Evolutionary conservation across 2,329 filamentous ascomycete genomes (phyloP).

Genomic region (Xylaria sp.): DNA sequence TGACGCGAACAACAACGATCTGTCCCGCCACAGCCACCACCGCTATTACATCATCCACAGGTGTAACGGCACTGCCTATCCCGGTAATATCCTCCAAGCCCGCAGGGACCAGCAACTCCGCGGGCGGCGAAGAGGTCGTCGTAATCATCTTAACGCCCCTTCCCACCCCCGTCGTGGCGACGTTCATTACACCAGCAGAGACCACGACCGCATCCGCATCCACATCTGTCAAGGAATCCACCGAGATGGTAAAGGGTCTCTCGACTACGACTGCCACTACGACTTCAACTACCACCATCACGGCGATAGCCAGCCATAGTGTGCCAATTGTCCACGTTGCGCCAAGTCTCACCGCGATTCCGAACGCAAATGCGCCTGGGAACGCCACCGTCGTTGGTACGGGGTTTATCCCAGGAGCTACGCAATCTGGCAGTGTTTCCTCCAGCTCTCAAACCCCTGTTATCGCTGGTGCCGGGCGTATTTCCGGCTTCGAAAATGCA

Average conservation of each 20-base stretch:
- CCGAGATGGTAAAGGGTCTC: not conserved
- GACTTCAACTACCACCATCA: constrained; percentile 11
- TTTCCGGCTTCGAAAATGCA: not conserved
- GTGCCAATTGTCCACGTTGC: not conserved
- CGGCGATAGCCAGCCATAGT: not conserved
- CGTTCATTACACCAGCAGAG: constrained; percentile 15
- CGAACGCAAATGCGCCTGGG: not conserved
- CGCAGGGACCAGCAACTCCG: not conserved
- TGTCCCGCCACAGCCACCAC: constrained; percentile 15
- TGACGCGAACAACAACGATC: constrained; percentile 30
- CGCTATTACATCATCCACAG: not conserved
- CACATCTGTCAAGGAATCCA: not conserved
- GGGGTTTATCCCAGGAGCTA: constrained; percentile 7
- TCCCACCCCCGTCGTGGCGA: constrained; percentile 22
- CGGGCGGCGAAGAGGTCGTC: not conserved
- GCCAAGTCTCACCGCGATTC: not conserved
- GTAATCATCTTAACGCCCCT: constrained; percentile 21
- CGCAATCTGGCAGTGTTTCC: constrained; percentile 5
- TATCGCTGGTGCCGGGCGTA: constrained; percentile 17
- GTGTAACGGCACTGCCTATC: not conserved
- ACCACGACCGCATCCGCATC: not conserved
- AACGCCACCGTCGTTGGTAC: constrained; percentile 15
- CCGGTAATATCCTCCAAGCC: not conserved
- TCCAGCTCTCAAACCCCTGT: constrained; percentile 5
- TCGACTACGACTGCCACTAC: constrained; percentile 17